Evolutionary conservation across 164 flowering plant species (phyloP), one percentile per base, ranked within the genome.

Genomic region (Magnolia kwangsiensis): DNA sequence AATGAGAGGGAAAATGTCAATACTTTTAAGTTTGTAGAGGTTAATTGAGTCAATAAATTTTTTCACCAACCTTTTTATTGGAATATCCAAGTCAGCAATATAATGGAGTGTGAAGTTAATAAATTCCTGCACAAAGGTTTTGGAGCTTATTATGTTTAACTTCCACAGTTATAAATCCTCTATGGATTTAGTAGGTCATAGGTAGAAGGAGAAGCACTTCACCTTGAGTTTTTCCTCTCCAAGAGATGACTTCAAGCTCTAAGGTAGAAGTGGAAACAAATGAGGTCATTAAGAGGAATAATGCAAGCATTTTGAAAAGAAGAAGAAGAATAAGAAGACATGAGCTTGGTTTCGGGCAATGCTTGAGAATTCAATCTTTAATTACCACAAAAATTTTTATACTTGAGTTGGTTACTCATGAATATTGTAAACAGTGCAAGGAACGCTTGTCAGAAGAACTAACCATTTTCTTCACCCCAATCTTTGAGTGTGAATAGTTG

Each of bases 81-180:
- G 99, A 76, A 96, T 96, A 75, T 96, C 98, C 89, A 96, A 87
- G 85, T 92, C 99, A 76, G 99, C 98, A 79, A 96, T 91, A 78
- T 94, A 94, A 82, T 94, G 98, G 70, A 96, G 98, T 5, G 97
- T 86, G 77, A 91, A 96, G 80, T 92, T 94, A 50, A 94, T 94
- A 74, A 96, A 83, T 78, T 91, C 98, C 98, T 96, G 95, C 84
- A 87, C 0, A 81, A 68, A 72, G 19, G 70, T 59, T 68, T 50
- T 68, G 45, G 18, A 63, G 49, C 16, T 2, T 5, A 27, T 27
- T 27, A 19, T 80, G 31, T 81, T 14, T 21, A 79, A 74, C 21
- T n/a, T n/a, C 45, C 27, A 23, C n/a, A 71, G 63, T 7, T 13
- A 65, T 1, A 75, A 16, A 19, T 29, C 8, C 31, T 49, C 29